Conservation (phyloP, 1,139 yeast species). For the Protomyces inouyei region DNA sequence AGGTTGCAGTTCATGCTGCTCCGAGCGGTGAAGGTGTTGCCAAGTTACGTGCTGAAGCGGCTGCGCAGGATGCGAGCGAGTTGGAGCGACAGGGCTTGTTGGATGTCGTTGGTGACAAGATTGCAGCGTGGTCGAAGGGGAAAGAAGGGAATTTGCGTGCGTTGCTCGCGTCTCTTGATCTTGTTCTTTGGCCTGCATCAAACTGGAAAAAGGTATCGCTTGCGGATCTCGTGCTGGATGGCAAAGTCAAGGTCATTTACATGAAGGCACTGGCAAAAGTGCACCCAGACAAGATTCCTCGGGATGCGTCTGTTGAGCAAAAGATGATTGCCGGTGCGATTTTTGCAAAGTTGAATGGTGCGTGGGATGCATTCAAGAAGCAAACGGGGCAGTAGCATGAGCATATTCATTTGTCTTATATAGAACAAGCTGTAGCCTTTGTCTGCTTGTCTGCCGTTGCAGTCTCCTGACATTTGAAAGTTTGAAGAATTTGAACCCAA, state of each 20-base stretch:
- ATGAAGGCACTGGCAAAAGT: constrained; percentile 91
- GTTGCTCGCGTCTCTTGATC: constrained; percentile 60
- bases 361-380: constrained; percentile 83
- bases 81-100: constrained; percentile 51
- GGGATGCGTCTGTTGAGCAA: constrained; percentile 55
- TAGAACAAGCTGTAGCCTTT: too few species aligned
- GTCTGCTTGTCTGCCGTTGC: too few species aligned
- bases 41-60: constrained; percentile 45
- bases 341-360: constrained; percentile 72
- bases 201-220: constrained; percentile 62
- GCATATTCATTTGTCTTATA: background rate
- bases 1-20: constrained; percentile 29
- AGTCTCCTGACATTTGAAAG: too few species aligned
- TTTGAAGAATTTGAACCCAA: too few species aligned
- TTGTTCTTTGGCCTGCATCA: constrained; percentile 56
- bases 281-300: constrained; percentile 78
- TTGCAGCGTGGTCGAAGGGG: constrained; percentile 64
- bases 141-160: constrained; percentile 76
- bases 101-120: constrained; percentile 54
- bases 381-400: constrained; percentile 45
- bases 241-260: constrained; percentile 78
- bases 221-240: constrained; percentile 80
- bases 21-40: constrained; percentile 32
- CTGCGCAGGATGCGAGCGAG: constrained; percentile 50
- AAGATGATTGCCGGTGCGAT: constrained; percentile 84